These are phyloP conservation scores for Sphaceloma murrayae DNA, from an alignment of 2,329 filamentous ascomycete genomes.

Conservation along the genomic window DNA sequence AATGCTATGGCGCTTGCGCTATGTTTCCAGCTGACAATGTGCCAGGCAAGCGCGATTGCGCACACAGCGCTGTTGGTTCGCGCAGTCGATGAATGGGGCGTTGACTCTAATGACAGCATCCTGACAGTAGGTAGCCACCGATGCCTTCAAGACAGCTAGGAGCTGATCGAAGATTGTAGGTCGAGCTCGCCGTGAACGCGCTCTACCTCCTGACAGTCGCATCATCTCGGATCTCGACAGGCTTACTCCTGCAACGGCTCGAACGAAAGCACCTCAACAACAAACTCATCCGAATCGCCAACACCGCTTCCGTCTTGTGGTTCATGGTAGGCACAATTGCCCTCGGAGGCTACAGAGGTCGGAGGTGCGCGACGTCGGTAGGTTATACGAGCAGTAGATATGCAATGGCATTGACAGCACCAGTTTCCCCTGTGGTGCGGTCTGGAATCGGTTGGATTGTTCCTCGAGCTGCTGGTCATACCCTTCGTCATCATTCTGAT, in stretches of 20 bases:
- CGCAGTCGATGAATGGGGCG: not conserved
- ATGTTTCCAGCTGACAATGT: not conserved
- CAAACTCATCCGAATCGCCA: not conserved
- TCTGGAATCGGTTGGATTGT: not conserved
- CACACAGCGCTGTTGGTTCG: not conserved
- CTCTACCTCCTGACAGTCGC: conserved; percentile 6
- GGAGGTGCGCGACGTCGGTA: conserved; percentile 3
- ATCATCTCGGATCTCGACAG: conserved; percentile 6
- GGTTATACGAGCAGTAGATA: not conserved
- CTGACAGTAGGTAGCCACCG: not conserved
- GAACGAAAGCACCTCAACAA: conserved; percentile 2
- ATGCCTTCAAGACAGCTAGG: not conserved
- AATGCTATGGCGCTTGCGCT: not conserved
- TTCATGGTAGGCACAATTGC: not conserved
- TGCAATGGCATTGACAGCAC: not conserved
- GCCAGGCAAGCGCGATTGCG: not conserved
- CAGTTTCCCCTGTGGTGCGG: conserved; percentile 5
- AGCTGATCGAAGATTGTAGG: not conserved
- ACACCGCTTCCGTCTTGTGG: not conserved
- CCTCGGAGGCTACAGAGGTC: not conserved
- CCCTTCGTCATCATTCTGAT: not conserved
- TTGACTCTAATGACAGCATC: not conserved
- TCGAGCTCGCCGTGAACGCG: not conserved
- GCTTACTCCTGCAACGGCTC: conserved; percentile 1
- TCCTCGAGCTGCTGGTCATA: not conserved